A percentile compares a stretch with the other conserved stretches of the same genome.
Conservation (phyloP, 2,329 filamentous ascomycete genomes). For the Aspergillus ochraceoroseus region DNA sequence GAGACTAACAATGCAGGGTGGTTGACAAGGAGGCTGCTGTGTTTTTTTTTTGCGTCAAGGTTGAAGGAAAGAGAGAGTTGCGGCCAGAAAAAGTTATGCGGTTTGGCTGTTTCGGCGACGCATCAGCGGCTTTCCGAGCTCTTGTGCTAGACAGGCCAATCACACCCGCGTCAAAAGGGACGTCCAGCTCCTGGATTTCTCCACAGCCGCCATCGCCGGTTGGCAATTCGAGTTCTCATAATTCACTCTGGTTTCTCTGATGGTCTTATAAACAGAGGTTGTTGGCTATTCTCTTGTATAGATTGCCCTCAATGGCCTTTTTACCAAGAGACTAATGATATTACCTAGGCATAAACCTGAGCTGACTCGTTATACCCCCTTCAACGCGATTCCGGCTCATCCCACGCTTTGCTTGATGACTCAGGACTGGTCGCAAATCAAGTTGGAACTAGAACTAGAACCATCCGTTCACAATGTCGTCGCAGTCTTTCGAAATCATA, state of each 20-base stretch:
- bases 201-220: constrained; percentile 13
- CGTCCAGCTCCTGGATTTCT: constrained; percentile 18
- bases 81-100: constrained; percentile 37
- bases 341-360: too few species aligned
- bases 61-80: constrained; percentile 29
- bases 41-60: constrained; percentile 18
- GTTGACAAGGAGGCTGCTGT: constrained; percentile 16
- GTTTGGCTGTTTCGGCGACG: constrained; percentile 22
- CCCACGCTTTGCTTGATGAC: background rate
- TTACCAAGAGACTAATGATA: too few species aligned
- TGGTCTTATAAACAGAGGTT: too few species aligned
- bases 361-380: too few species aligned
- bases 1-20: constrained; percentile 22
- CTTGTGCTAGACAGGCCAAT: constrained; percentile 28
- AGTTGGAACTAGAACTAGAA: constrained; percentile 7
- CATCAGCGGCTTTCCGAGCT: constrained; percentile 23
- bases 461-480: constrained; percentile 22
- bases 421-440: constrained; percentile 9
- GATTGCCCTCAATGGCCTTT: too few species aligned
- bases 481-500: constrained; percentile 55
- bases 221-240: constrained; percentile 1
- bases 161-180: constrained; percentile 22
- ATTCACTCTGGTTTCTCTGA: constrained; percentile 3
- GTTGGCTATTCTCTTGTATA: too few species aligned
- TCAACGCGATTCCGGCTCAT: too few species aligned